phyloP scores from a whole-genome alignment of 805 yeast species.

The Millerozyma acaciae region DNA sequence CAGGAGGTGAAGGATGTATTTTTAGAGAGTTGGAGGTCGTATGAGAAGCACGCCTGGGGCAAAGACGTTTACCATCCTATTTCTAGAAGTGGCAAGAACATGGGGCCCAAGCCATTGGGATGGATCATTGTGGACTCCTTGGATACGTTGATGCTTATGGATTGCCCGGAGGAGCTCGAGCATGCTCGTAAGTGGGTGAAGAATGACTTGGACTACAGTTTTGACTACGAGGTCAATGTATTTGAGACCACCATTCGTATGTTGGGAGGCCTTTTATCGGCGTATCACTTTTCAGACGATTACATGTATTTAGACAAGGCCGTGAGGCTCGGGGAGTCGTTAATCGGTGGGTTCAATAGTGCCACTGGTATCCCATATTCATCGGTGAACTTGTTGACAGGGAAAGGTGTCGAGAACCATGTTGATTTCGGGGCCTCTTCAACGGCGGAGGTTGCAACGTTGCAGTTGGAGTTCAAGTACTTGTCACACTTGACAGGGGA shows the following conservation, averaged over 20 bases:
- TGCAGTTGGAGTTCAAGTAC: constrained; percentile 85
- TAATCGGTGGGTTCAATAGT: constrained; percentile 66
- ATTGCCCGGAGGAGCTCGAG: constrained; percentile 53
- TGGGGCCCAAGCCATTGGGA: constrained; percentile 81
- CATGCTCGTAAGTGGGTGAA: constrained; percentile 74
- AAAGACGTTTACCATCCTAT: constrained; percentile 72
- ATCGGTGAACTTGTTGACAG: constrained; percentile 66
- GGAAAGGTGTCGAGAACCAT: constrained; percentile 57
- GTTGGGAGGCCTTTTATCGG: constrained; percentile 90
- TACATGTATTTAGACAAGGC: constrained; percentile 76
- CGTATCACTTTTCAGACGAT: constrained; percentile 66
- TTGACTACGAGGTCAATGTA: constrained; percentile 72
- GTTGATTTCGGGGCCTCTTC: constrained; percentile 76
- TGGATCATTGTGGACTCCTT: constrained; percentile 90
- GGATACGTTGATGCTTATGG: constrained; percentile 81
- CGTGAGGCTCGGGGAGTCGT: constrained; percentile 67
- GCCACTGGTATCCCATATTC: constrained; percentile 72
- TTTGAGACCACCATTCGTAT: constrained; percentile 94
- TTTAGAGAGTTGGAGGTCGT: constrained; percentile 72
- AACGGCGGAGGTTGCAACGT: constrained; percentile 84
- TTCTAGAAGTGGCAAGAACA: constrained; percentile 57
- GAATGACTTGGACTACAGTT: constrained; percentile 62
- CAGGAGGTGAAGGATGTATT: constrained; percentile 64
- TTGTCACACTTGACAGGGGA: constrained; percentile 80
- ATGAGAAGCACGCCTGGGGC: constrained; percentile 79